Conservation (phyloP, 495 filamentous ascomycete genomes). For the Penicillium roqueforti region DNA sequence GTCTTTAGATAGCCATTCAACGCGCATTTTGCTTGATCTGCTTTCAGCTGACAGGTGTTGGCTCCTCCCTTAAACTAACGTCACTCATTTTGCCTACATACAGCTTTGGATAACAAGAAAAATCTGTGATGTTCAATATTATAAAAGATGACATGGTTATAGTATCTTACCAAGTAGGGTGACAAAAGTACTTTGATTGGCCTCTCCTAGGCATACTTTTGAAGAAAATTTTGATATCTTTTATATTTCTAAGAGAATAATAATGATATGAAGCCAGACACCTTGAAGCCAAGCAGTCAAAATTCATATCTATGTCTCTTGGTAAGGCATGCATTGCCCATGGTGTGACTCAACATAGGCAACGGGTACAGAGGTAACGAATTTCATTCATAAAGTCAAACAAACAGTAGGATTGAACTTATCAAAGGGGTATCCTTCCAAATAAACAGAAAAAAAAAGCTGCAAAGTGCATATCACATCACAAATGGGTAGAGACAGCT, state of each 20-base stretch:
- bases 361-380: no score
- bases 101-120: neutral
- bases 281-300: neutral
- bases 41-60: neutral
- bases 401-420: neutral
- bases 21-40: neutral
- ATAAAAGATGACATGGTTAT: neutral
- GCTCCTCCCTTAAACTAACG: neutral
- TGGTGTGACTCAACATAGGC: neutral
- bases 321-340: neutral
- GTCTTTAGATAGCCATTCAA: no score
- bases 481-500: neutral
- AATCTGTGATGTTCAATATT: neutral
- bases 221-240: neutral
- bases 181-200: no score
- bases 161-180: neutral
- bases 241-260: neutral
- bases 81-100: neutral
- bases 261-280: neutral
- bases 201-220: neutral
- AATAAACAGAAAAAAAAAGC: neutral
- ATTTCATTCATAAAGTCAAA: neutral
- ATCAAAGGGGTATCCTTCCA: conserved; percentile 11
- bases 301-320: neutral
- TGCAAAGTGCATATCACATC: neutral